Evolutionary conservation across 495 filamentous ascomycete genomes (phyloP), one percentile per base, ranked within the genome.

Genomic region (Penicillium flavigenum): DNA sequence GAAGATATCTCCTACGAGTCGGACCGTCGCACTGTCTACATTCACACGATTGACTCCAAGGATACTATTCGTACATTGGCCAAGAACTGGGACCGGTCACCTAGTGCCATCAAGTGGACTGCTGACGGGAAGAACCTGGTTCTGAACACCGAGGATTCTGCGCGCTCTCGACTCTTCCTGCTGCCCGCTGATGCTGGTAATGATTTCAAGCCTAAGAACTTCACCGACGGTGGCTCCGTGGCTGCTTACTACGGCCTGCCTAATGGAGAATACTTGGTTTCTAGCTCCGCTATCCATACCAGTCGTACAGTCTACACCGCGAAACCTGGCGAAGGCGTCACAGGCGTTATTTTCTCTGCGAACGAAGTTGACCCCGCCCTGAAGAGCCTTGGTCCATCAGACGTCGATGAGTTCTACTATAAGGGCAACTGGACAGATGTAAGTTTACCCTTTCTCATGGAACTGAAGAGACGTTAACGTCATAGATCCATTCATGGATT

Each of bases 401-500:
- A 72, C 45, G 58, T 83, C 32, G 69, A 65, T 16, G 76, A 80
- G 54, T 74, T 75, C 54, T 65, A 63, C 41, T 75, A 57, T 49
- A 27, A 69, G 31, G 72, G 72, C 29, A 74, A 71, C 57, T 72
- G 58, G 59, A 73, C 74, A 9, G 60, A 74, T 26, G 69, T 74
- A 61, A 16, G 65, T 61, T n/a, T 27, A 14, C 12, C 3, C 12
- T 9, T 24, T 26, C 4, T 54, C n/a, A 1, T 19, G 16, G 5
- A 27, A 14, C 2, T 34, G 16, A 24, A 29, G 20, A 14, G 34
- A 26, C 36, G 5, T 47, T 60, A 32, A 63, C 26, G 1, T 22
- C 12, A 10, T 50, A 73, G 69, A 71, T 85, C 53, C 81, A 84
- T 34, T 69, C 80, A 12, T 83, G 75, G 74, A 67, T 81, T 12